Evolutionary conservation across 768 basidiomycete species (phyloP).

Genomic region (Lentinus tigrinus): DNA sequence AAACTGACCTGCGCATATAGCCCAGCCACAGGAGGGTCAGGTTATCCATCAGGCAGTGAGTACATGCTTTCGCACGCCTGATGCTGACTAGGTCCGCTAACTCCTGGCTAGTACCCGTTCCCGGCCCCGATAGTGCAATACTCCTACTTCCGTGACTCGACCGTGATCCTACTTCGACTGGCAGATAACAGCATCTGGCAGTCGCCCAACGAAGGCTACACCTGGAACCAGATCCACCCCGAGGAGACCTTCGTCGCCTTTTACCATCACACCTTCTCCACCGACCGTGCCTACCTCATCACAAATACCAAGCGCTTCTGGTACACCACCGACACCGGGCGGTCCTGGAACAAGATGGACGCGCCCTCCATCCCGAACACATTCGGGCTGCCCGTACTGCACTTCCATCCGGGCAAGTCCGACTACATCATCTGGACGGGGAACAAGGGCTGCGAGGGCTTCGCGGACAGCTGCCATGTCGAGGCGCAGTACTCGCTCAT

Average conservation of each 20-base stretch:
- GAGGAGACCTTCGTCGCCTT: constrained; percentile 74
- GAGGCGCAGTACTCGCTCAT: constrained; percentile 73
- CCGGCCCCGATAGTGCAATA: constrained; percentile 64
- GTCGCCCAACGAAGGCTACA: constrained; percentile 92
- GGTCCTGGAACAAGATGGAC: constrained; percentile 55
- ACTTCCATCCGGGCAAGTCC: constrained; percentile 78
- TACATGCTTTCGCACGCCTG: not conserved
- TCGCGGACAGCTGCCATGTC: constrained; percentile 59
- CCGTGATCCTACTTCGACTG: constrained; percentile 79
- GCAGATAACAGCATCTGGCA: constrained; percentile 84
- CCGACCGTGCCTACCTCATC: constrained; percentile 89
- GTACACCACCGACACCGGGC: constrained; percentile 84
- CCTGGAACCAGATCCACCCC: constrained; percentile 70
- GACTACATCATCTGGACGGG: constrained; percentile 93
- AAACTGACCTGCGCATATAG: constrained; percentile 35
- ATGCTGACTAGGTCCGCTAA: not conserved
- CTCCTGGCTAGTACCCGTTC: constrained; percentile 60
- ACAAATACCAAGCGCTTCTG: constrained; percentile 62
- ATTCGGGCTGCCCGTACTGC: constrained; percentile 72
- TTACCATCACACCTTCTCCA: constrained; percentile 78
- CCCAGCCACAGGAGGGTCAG: constrained; percentile 77
- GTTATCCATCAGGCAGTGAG: constrained; percentile 71
- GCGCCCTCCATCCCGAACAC: constrained; percentile 77
- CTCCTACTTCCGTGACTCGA: constrained; percentile 81
- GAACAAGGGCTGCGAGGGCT: constrained; percentile 57